Evolutionary conservation across 2,329 filamentous ascomycete genomes (phyloP), one percentile per base, ranked within the genome.

Genomic region (Diaporthe ilicicola): DNA sequence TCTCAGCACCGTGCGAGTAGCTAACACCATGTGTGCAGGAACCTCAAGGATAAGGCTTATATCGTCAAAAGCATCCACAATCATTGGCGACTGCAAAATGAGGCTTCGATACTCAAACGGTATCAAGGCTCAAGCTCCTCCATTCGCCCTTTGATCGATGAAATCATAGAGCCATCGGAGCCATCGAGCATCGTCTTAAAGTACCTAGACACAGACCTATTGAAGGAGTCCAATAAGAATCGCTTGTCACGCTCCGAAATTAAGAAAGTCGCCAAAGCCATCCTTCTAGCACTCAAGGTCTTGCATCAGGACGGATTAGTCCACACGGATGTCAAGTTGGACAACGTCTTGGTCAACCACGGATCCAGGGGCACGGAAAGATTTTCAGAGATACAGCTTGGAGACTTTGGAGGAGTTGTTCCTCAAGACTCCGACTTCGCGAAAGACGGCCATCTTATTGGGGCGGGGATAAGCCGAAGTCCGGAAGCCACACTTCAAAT

Each of bases 291-390:
- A 32, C 73, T 77, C 10, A 55, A 48, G 8, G 59, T 74, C 13
- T 70, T 77, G n/a, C 76, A 78, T 19, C 70, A 72, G 32, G 74
- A 76, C 24, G 73, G 76, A 15, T 53, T 76, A 39, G 74, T 77
- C 34, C 74, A 77, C 53, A 77, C 77, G 34, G 75, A 78, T 74
- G 62, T 79, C 19, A 77, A 78, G 44, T 67, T 76, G 22, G 74
- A 78, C 48, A 78, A 78, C 42, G 48, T 78, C 10, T 75, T 78
- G 59, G 72, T 76, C 67, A 76, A 76, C 39, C 56, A 74, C 62
- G 72, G 74, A 44, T 66, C 42, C 22, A 53, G 71, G 17, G 61
- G 68, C 3, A n/a, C 8, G 8, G 5, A 17, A 44, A 74, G 76
- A 37, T 78, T 78, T 53, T 73, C 72, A 53, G 62, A 75, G 2